phyloP scores from a whole-genome alignment of 1,284 basidiomycete genomes.

The Fomitopsis betulina region DNA sequence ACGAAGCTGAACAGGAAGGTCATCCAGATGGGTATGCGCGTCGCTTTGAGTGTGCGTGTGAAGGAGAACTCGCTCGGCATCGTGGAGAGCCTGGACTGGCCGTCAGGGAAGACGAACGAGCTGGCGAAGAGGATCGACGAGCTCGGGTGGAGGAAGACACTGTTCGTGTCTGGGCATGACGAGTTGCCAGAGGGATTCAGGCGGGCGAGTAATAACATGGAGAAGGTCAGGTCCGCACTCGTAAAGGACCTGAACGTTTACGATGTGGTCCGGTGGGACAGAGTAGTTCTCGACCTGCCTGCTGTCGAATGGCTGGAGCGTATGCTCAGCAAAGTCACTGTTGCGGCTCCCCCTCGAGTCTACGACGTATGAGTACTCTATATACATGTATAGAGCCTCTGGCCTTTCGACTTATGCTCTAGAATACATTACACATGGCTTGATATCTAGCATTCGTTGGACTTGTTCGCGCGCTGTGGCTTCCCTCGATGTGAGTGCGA shows the following conservation, averaged over 20 bases:
- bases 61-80: conserved; percentile 73
- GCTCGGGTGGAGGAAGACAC: conserved; percentile 61
- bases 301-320: conserved; percentile 70
- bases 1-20: conserved; percentile 90
- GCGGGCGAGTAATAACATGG: conserved; percentile 61
- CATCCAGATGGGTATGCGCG: conserved; percentile 88
- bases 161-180: conserved; percentile 69
- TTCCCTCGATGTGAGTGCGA: not conserved
- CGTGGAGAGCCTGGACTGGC: conserved; percentile 71
- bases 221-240: conserved; percentile 54
- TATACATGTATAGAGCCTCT: not conserved
- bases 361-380: conserved; percentile 8
- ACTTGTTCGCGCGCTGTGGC: not conserved
- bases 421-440: not conserved
- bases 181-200: conserved; percentile 48
- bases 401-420: not conserved
- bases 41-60: conserved; percentile 81
- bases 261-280: conserved; percentile 73
- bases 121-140: conserved; percentile 54
- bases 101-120: conserved; percentile 60
- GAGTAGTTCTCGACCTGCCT: conserved; percentile 64
- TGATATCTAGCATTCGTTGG: not conserved
- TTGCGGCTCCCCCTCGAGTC: conserved; percentile 6
- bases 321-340: conserved; percentile 39
- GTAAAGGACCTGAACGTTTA: conserved; percentile 72